Percentiles rank a stretch among this genome's conserved stretches.
These are phyloP conservation scores for Tieghemostelium lacteum DNA, from an alignment of 78 protist species.

Conservation along the genomic window DNA sequence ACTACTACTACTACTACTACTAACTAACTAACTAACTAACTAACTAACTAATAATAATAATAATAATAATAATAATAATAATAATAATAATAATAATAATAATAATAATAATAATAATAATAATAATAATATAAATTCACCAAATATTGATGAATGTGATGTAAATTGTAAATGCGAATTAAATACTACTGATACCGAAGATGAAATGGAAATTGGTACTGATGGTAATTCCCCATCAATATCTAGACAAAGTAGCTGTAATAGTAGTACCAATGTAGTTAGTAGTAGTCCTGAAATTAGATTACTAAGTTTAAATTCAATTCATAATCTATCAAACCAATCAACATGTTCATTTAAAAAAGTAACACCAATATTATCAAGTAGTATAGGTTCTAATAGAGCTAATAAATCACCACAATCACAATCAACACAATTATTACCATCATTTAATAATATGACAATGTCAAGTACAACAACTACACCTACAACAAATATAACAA, in stretches of 20 bases:
- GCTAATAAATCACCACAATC: neutral
- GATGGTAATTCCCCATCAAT: neutral
- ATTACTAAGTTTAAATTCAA: neutral
- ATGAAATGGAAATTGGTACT: neutral
- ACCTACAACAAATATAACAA: neutral
- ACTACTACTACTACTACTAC: neutral
- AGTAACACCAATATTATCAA: neutral
- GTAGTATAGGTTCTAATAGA: conserved; percentile 1
- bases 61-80: too few relatives aligned
- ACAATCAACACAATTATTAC: neutral
- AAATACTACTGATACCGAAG: too few relatives aligned
- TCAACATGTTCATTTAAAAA: conserved; percentile 1
- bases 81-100: neutral
- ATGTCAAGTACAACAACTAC: neutral
- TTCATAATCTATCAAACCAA: neutral
- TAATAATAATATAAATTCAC: conserved; percentile 7
- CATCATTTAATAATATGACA: neutral
- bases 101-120: conserved; percentile 3
- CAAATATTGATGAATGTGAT: conserved; percentile 26
- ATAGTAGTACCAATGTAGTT: neutral
- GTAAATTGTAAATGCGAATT: neutral
- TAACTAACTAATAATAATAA: neutral
- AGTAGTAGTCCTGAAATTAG: neutral
- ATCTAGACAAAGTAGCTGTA: neutral
- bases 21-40: too few relatives aligned